Evolutionary conservation across 129 eudicot genomes (phyloP).

Genomic region (Chrysanthemum lavandulifolium): DNA sequence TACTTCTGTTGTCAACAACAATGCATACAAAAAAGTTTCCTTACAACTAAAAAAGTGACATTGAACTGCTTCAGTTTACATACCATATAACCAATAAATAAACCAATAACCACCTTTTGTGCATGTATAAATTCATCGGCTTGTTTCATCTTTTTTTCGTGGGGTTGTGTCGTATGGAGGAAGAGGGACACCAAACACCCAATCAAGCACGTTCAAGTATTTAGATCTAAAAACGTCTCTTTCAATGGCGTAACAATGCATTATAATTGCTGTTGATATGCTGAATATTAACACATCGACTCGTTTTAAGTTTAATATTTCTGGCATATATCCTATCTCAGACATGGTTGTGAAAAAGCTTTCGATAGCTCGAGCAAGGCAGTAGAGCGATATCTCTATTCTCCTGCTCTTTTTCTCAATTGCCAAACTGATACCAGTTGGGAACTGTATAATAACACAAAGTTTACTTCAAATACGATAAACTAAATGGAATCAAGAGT

Average conservation of each 20-base stretch:
- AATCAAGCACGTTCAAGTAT: constrained; percentile 95
- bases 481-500: neutral
- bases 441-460: constrained; percentile 54
- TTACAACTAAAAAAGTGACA: neutral
- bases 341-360: constrained; percentile 98
- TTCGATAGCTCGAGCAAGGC: constrained; percentile 94
- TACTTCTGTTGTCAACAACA: constrained; percentile 3
- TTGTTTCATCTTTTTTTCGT: constrained; percentile 33
- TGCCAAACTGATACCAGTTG: constrained; percentile 90
- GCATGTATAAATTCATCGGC: neutral
- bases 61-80: neutral
- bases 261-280: constrained; percentile 89
- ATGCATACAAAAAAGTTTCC: neutral
- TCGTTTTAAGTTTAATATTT: constrained; percentile 57
- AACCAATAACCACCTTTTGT: neutral
- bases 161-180: constrained; percentile 73
- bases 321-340: constrained; percentile 76
- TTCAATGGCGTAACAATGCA: constrained; percentile 98
- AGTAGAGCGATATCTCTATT: constrained; percentile 94
- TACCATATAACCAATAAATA: constrained; percentile 1
- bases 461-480: neutral
- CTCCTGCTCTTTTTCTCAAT: constrained; percentile 97
- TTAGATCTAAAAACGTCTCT: constrained; percentile 94
- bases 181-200: constrained; percentile 99
- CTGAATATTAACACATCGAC: constrained; percentile 85